Conservation (phyloP, 331 rosid genomes). For the Malus hybrid region DNA sequence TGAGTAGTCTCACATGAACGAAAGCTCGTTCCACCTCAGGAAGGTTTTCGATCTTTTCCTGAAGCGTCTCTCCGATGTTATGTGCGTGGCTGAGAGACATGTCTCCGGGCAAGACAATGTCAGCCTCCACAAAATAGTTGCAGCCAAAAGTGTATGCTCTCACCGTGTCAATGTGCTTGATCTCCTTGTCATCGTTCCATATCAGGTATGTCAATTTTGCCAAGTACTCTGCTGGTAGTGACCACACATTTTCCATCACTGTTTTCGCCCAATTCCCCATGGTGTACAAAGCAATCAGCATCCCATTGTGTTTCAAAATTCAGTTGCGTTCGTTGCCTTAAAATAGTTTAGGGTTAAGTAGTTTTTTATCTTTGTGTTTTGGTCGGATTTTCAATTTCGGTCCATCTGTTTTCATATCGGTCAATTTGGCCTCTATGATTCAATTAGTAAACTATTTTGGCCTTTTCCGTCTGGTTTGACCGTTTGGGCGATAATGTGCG, state of each 20-base stretch:
- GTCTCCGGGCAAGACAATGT: constrained; percentile 59
- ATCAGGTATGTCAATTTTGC: constrained; percentile 78
- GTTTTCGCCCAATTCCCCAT: constrained; percentile 81
- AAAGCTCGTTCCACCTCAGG: constrained; percentile 86
- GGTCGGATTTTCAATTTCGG: not conserved
- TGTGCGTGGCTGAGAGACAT: constrained; percentile 67
- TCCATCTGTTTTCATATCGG: no score
- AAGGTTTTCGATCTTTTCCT: constrained; percentile 76
- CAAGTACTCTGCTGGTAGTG: constrained; percentile 69
- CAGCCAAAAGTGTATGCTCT: constrained; percentile 75
- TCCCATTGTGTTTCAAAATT: not conserved
- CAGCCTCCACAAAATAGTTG: constrained; percentile 76
- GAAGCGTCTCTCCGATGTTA: constrained; percentile 80
- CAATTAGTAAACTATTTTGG: not conserved
- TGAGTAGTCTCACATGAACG: constrained; percentile 79
- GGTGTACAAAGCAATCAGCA: constrained; percentile 82
- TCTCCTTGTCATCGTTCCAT: constrained; percentile 77
- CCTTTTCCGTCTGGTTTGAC: no score
- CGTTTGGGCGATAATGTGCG: no score
- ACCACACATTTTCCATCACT: constrained; percentile 83
- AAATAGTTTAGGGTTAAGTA: not conserved
- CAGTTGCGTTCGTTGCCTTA: not conserved
- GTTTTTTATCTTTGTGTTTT: not conserved
- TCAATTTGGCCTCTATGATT: not conserved
- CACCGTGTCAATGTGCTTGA: constrained; percentile 66